A percentile compares a stretch with the other conserved stretches of the same genome.
These are phyloP conservation scores for Aphanomyces astaci DNA, from an alignment of 352 stramenopile species.

Conservation along the genomic window DNA sequence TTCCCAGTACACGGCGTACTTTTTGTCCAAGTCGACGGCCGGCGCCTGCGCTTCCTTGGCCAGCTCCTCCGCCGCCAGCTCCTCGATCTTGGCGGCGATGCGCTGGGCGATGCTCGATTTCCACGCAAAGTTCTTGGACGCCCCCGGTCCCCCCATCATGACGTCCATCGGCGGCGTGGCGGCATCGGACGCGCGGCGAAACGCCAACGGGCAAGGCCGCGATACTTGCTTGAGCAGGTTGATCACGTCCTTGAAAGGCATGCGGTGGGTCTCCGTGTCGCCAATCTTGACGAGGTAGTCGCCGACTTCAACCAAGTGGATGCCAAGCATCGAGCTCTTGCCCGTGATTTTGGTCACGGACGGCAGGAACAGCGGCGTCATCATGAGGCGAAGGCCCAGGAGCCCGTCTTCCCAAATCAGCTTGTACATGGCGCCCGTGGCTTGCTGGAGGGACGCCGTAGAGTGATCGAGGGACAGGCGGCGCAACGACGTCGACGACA, in stretches of 20 bases:
- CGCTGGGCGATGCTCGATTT: constrained; percentile 46
- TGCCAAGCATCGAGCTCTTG: constrained; percentile 75
- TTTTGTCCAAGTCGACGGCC: constrained; percentile 67
- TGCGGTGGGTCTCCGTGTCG: constrained; percentile 51
- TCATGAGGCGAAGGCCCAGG: constrained; percentile 60
- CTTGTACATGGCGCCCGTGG: constrained; percentile 62
- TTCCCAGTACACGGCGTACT: constrained; percentile 84
- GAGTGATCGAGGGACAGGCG: constrained; percentile 68
- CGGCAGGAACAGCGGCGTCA: constrained; percentile 77
- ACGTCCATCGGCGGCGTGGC: constrained; percentile 68
- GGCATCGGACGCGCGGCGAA: constrained; percentile 40
- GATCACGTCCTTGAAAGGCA: constrained; percentile 81
- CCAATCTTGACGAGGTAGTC: constrained; percentile 74
- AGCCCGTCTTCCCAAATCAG: constrained; percentile 77
- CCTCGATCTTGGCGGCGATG: constrained; percentile 66
- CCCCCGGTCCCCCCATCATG: constrained; percentile 58
- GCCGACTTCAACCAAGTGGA: constrained; percentile 77
- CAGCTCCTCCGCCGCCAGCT: constrained; percentile 56
- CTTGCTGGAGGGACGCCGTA: constrained; percentile 46
- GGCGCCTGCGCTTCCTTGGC: constrained; percentile 49
- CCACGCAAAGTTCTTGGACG: constrained; percentile 5
- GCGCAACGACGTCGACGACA: constrained; percentile 30
- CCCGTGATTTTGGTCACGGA: constrained; percentile 80
- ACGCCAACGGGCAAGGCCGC: constrained; percentile 73
- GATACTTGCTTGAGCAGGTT: constrained; percentile 68